Evolutionary conservation across 441 rosid genomes (phyloP).

Genomic region (Pelargonium cotyledonis): DNA sequence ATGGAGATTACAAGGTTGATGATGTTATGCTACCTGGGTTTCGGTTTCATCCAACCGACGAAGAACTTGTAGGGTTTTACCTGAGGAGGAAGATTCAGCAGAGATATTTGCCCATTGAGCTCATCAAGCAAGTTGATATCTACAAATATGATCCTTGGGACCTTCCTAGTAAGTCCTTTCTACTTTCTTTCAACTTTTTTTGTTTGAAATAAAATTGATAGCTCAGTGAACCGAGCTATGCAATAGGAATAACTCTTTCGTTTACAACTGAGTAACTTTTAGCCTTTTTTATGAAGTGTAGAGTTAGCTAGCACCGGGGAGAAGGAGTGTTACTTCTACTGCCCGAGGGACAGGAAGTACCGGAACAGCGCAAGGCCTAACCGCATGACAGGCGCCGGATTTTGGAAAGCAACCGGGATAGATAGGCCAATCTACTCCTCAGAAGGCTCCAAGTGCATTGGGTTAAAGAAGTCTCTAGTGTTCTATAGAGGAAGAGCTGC

Average conservation of each 20-base stretch:
- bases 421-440: constrained; percentile 84
- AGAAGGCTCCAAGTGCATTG: constrained; percentile 66
- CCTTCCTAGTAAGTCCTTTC: constrained; percentile 67
- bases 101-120: constrained; percentile 57
- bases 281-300: constrained; percentile 15
- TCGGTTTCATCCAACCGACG: constrained; percentile 58
- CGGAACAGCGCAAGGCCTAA: constrained; percentile 84
- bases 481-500: constrained; percentile 95
- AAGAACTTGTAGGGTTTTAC: constrained; percentile 90
- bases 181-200: background rate
- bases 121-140: constrained; percentile 87
- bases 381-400: constrained; percentile 83
- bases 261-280: no score
- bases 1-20: constrained; percentile 42
- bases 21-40: constrained; percentile 82
- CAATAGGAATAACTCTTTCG: background rate
- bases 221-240: no score
- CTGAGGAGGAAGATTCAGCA: constrained; percentile 64
- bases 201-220: no score
- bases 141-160: constrained; percentile 40
- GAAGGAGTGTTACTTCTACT: constrained; percentile 89
- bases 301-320: constrained; percentile 69
- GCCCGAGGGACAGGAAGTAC: constrained; percentile 85
- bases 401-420: constrained; percentile 95
- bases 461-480: constrained; percentile 85